phyloP scores from a whole-genome alignment of 2,329 filamentous ascomycete genomes.

The Neurospora sp. region DNA sequence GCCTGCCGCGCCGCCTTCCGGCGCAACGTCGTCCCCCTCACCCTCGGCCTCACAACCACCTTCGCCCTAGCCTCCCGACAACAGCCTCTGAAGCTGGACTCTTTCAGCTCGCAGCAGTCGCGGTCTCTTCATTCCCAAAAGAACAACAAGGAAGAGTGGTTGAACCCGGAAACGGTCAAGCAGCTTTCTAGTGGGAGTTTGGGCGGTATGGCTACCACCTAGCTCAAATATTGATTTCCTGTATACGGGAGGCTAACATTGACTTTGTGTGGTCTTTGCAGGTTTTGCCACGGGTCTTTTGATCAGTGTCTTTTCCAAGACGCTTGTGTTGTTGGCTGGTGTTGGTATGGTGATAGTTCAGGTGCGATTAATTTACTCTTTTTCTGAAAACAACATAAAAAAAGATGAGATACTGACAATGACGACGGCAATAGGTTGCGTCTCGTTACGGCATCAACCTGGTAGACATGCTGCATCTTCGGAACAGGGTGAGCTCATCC shows the following conservation, averaged over 20 bases:
- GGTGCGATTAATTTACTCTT: constrained; percentile 30
- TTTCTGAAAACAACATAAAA: neutral
- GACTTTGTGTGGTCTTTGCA: constrained; percentile 18
- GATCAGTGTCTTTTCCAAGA: constrained; percentile 61
- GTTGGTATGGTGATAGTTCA: constrained; percentile 54
- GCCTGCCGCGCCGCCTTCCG: constrained; percentile 15
- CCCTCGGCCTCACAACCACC: constrained; percentile 16
- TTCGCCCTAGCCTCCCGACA: constrained; percentile 18
- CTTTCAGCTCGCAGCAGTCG: constrained; percentile 10
- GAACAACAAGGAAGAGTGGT: constrained; percentile 9
- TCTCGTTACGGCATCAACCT: constrained; percentile 34
- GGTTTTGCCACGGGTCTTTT: constrained; percentile 55
- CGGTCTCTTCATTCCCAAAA: constrained; percentile 7
- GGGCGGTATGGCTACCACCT: constrained; percentile 29
- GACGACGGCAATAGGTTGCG: constrained; percentile 27
- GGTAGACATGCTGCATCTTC: constrained; percentile 24
- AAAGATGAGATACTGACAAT: neutral
- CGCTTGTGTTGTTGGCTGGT: constrained; percentile 58
- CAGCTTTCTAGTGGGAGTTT: constrained; percentile 47
- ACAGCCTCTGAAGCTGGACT: constrained; percentile 23
- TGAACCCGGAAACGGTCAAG: constrained; percentile 29
- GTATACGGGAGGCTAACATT: neutral
- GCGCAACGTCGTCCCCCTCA: constrained; percentile 15
- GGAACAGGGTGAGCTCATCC: constrained; percentile 27
- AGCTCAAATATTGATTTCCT: neutral